Base-by-base conservation (phyloP, 2,329 filamentous ascomycete species). In the Lachnellula subtilissima region DNA sequence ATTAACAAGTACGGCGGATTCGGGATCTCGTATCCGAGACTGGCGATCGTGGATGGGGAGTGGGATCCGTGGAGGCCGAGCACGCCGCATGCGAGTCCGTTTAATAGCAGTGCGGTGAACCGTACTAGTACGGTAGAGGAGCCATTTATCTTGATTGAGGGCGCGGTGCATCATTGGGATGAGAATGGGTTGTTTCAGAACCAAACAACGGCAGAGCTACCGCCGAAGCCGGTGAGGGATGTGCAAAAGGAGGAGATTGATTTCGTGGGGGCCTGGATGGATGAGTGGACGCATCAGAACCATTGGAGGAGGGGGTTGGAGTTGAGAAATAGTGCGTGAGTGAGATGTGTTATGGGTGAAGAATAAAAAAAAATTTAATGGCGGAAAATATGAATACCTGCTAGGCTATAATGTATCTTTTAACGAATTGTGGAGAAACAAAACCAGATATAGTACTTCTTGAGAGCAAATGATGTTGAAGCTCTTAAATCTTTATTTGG, bases 91-190 rank as follows among this genome's bases (percentile, higher is more conserved):
- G 85, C 84, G 0, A 79, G 83, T 12, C 67, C 67, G 0, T 70
- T 68, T 45, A 69, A 67, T 37, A 51, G 28, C n/a, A 80, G 76
- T 1, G 78, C 84, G 0, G 75, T 78, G 0, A 72, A 76, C 32
- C 76, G 88, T 19, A 71, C 75, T 14, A 87, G 80, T 46, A 88
- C 87, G 0, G 72, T 75, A 0, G 78, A 77, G 48, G 80, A 91
- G 73, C 89, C 89, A 0, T 88, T 86, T 60, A 77, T 89, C n/a
- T 68, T 93, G 47, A 90, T 95, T 47, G 74, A 78, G 3, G 80
- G 80, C n/a, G 88, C 83, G 0, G 88, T 92, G 19, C 90, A 95
- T 70, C 89, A 93, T 68, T 94, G 88, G 86, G 87, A 89, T 62
- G 85, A 87, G 73, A 86, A 87, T 61, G 84, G 85, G 0, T 64